These are phyloP conservation scores for Geoglossum cookeanum DNA, from an alignment of 2,329 filamentous ascomycete species.

Conservation along the genomic window DNA sequence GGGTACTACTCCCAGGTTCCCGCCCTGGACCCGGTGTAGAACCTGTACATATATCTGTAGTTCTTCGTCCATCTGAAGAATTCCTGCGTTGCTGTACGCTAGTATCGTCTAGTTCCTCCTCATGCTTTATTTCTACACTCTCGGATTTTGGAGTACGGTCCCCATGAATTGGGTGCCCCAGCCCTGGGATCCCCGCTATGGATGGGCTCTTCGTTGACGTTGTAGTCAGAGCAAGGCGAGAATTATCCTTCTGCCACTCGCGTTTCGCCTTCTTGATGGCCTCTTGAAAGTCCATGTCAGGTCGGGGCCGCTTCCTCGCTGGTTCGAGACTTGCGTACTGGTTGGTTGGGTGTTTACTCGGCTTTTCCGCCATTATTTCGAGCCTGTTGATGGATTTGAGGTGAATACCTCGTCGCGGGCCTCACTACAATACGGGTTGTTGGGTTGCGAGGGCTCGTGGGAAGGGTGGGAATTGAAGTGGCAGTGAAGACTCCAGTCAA, in stretches of 20 bases:
- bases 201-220: neutral
- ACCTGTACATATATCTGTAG: neutral
- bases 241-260: neutral
- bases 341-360: neutral
- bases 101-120: neutral
- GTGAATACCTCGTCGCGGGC: no score
- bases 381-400: neutral
- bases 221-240: neutral
- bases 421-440: no score
- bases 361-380: neutral
- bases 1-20: neutral
- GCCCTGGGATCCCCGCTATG: neutral
- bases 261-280: neutral
- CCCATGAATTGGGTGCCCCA: neutral
- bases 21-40: neutral
- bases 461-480: no score
- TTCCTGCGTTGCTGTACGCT: neutral
- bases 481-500: no score
- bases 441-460: no score
- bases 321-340: neutral
- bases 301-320: neutral
- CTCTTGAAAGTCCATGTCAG: neutral
- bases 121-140: neutral
- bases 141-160: neutral
- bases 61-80: neutral